phyloP scores from a whole-genome alignment of 2,329 filamentous ascomycete species.

The Aspergillus candidus region DNA sequence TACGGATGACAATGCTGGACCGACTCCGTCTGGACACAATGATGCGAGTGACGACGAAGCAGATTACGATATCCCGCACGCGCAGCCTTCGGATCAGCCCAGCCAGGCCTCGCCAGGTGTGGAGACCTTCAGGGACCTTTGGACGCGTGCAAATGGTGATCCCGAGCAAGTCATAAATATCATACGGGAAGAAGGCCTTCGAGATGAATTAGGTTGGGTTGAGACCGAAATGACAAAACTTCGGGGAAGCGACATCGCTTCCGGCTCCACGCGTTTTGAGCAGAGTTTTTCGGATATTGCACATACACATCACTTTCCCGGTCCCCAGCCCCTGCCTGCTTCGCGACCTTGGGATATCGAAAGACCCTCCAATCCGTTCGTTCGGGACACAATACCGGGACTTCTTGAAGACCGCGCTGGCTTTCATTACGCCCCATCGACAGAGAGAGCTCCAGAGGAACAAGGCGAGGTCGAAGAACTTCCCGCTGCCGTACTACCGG shows the following conservation, averaged over 20 bases:
- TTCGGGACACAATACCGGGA: background rate
- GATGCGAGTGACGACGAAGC: constrained; percentile 6
- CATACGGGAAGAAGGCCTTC: constrained; percentile 55
- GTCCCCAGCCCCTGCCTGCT: background rate
- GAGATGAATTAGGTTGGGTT: constrained; percentile 56
- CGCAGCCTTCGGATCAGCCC: constrained; percentile 6
- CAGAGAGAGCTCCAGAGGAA: no score
- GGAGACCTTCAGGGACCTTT: constrained; percentile 50
- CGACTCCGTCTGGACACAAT: constrained; percentile 2
- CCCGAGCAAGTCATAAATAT: constrained; percentile 54
- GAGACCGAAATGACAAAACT: constrained; percentile 47
- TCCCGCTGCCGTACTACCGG: no score
- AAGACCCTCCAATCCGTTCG: background rate
- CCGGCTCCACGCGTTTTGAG: constrained; percentile 1
- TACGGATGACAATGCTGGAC: background rate
- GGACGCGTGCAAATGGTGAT: constrained; percentile 55
- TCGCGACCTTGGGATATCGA: constrained; percentile 3
- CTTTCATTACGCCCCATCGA: no score
- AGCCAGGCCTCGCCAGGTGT: constrained; percentile 24
- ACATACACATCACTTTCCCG: background rate
- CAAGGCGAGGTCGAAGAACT: no score
- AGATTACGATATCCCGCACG: constrained; percentile 3
- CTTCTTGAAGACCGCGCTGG: no score
- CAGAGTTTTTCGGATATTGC: constrained; percentile 4
- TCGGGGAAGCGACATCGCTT: constrained; percentile 8